Evolutionary conservation across 441 rosid species (phyloP), one percentile per base, ranked within the genome.

Genomic region (Flueggea neowawraea): DNA sequence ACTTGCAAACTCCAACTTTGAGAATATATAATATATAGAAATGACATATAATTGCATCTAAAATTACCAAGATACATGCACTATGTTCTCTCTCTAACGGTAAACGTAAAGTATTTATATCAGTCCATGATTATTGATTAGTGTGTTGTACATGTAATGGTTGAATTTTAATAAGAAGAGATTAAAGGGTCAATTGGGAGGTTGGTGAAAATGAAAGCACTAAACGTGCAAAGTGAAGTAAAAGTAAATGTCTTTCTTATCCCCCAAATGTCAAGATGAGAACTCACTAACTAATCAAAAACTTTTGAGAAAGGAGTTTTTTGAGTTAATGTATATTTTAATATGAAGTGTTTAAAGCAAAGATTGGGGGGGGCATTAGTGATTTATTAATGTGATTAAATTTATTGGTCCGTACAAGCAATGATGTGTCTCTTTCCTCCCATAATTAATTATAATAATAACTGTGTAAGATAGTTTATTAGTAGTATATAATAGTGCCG

Each of bases 241-340:
- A 58, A 60, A 57, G 45, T 4, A 8, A 32, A 33, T 15, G 48
- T 4, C 6, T 58, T 13, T n/a, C 36, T 57, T 76, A 43, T 57
- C 62, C 66, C 63, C 72, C 79, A 77, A 77, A 70, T 70, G 78
- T 70, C 71, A 31, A 68, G 72, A 66, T 70, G 58, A 57, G 75
- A 82, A 79, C 71, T 62, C 54, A 10, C 50, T 47, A 71, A 48
- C 62, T 5, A 57, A 65, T 47, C 60, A 64, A n/a, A 16, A 16
- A 55, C 60, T 54, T 64, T 70, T n/a, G 2, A 14, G 56, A 63
- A 60, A 57, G 54, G n/a, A 16, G 0, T 2, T 36, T 67, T 67
- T 31, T 60, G 49, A 55, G 47, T 60, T 47, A 47, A 10, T 16
- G 0, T 15, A 4, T 33, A 22, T 9, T 31, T 57, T 9, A 14